A percentile compares a stretch with the other conserved stretches of the same genome.
These are phyloP conservation scores for Conoideocrella luteorostrata DNA, from an alignment of 2,329 filamentous ascomycete genomes.

Conservation along the genomic window DNA sequence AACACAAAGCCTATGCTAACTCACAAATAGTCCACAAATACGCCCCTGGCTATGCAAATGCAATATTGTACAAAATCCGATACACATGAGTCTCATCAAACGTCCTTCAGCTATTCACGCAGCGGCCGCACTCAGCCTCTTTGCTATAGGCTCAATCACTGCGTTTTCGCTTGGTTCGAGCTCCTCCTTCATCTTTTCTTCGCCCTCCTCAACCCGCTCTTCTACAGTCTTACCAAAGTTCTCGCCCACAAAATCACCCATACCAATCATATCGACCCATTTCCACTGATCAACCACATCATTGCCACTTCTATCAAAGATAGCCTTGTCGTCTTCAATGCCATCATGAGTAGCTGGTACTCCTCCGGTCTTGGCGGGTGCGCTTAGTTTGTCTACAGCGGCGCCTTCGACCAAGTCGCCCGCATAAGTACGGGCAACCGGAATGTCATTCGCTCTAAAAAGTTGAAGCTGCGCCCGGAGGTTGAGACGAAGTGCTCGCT, in stretches of 20 bases:
- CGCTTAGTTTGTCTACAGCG: constrained; percentile 29
- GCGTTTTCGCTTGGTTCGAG: constrained; percentile 26
- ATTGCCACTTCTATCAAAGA: constrained; percentile 38
- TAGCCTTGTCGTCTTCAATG: constrained; percentile 41
- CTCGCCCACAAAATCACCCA: constrained; percentile 29
- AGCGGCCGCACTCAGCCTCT: constrained; percentile 5
- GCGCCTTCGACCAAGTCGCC: constrained; percentile 45
- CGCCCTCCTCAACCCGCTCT: constrained; percentile 28
- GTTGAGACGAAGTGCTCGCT: constrained; percentile 53
- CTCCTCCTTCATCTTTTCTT: constrained; percentile 28
- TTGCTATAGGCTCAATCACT: not conserved
- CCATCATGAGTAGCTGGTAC: constrained; percentile 26
- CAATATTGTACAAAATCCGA: too few relatives aligned
- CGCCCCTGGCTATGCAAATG: too few relatives aligned
- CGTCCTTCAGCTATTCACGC: constrained; percentile 1
- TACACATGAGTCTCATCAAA: not conserved
- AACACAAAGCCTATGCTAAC: too few relatives aligned
- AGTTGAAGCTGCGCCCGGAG: constrained; percentile 52
- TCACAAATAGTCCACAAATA: too few relatives aligned
- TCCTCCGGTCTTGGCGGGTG: constrained; percentile 12
- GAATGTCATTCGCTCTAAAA: constrained; percentile 42
- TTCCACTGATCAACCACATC: constrained; percentile 40
- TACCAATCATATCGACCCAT: constrained; percentile 47
- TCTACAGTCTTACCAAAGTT: constrained; percentile 22
- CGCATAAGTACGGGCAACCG: constrained; percentile 42